A percentile compares a stretch with the other conserved stretches of the same genome.
Conservation (phyloP, 306 rosid species). For the Acmispon strigosus region DNA sequence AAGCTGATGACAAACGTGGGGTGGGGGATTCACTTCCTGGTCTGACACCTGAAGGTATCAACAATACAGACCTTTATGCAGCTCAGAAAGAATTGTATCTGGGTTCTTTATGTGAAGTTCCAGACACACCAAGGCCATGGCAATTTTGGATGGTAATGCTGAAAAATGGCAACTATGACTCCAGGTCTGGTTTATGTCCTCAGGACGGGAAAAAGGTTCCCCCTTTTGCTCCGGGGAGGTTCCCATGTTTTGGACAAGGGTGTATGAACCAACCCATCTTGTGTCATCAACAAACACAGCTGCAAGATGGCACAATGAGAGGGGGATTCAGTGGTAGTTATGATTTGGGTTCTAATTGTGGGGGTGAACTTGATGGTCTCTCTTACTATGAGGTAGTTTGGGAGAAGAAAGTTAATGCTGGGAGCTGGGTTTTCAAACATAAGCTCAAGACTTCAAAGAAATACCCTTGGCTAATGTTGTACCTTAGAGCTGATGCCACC, state of each 20-base stretch:
- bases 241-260: slow-evolving; percentile 73
- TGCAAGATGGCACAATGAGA: slow-evolving; percentile 28
- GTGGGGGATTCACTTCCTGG: slow-evolving; percentile 54
- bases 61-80: slow-evolving; percentile 58
- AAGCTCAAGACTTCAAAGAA: slow-evolving; percentile 64
- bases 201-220: slow-evolving; percentile 45
- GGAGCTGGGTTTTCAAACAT: slow-evolving; percentile 74
- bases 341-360: slow-evolving; percentile 41
- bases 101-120: slow-evolving; percentile 63
- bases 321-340: slow-evolving; percentile 69
- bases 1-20: slow-evolving; percentile 52
- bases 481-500: slow-evolving; percentile 83
- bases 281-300: slow-evolving; percentile 43
- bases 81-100: slow-evolving; percentile 57
- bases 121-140: slow-evolving; percentile 56
- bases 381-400: slow-evolving; percentile 70
- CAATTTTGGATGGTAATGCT: slow-evolving; percentile 92
- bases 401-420: slow-evolving; percentile 64
- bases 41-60: background rate
- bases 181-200: slow-evolving; percentile 55
- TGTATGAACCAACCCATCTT: slow-evolving; percentile 76
- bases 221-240: slow-evolving; percentile 48
- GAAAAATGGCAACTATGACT: slow-evolving; percentile 77
- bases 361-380: slow-evolving; percentile 18
- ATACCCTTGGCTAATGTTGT: slow-evolving; percentile 84